A percentile compares a stretch with the other conserved stretches of the same genome.
These are phyloP conservation scores for Holtermannia corniformis DNA, from an alignment of 768 basidiomycete species.

Conservation along the genomic window DNA sequence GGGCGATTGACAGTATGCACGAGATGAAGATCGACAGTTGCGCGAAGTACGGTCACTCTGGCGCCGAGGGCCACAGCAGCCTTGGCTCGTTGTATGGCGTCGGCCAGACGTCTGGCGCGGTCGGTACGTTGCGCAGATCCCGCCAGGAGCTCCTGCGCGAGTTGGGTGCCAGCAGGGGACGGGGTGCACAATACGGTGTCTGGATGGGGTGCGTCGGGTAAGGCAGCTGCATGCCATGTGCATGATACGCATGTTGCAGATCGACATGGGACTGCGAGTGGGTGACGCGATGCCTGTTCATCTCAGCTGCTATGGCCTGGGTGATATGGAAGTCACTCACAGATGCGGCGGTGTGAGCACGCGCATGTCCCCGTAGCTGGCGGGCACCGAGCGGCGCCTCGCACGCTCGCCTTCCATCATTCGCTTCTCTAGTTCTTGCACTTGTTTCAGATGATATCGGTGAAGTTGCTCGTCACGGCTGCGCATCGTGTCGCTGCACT, in stretches of 20 bases:
- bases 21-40: neutral
- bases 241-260: neutral
- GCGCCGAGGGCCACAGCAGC: neutral
- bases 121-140: neutral
- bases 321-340: no score
- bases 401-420: neutral
- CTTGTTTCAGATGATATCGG: neutral
- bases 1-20: neutral
- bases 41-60: neutral
- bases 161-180: no score
- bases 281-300: neutral
- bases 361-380: no score
- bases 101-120: neutral
- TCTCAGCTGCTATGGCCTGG: no score
- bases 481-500: no score
- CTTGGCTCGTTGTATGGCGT: neutral
- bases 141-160: no score
- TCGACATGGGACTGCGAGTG: neutral
- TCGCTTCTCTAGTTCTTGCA: neutral
- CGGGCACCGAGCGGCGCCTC: neutral
- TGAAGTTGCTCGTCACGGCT: neutral
- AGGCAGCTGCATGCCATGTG: neutral
- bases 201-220: neutral
- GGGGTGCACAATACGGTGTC: neutral
- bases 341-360: no score